phyloP scores from a whole-genome alignment of 2,329 filamentous ascomycete species.

The Sclerotinia sclerotiorum region DNA sequence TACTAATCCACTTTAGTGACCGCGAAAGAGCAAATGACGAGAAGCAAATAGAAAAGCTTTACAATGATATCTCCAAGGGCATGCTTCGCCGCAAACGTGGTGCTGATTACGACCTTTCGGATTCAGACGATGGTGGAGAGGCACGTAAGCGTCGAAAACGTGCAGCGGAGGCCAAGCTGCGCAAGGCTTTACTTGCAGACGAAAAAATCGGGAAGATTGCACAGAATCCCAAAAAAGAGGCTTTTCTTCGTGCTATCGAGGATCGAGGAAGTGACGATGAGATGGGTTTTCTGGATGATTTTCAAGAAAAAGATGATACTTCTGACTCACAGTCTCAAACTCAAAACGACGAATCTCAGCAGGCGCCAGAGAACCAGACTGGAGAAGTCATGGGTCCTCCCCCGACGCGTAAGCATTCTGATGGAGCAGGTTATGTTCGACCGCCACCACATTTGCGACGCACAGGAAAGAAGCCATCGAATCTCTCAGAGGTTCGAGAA shows the following conservation, averaged over 20 bases:
- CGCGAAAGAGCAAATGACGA: conserved; percentile 79
- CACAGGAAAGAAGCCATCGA: conserved; percentile 66
- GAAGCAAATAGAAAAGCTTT: conserved; percentile 84
- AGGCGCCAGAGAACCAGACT: conserved; percentile 55
- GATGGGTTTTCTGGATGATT: conserved; percentile 68
- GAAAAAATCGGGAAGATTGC: conserved; percentile 90
- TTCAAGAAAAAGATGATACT: conserved; percentile 45
- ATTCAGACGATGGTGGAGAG: conserved; percentile 85
- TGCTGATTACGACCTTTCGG: conserved; percentile 79
- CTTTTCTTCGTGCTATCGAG: conserved; percentile 87
- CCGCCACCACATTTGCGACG: conserved; percentile 62
- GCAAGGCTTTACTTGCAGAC: conserved; percentile 81
- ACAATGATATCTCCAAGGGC: conserved; percentile 89
- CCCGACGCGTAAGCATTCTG: conserved; percentile 45
- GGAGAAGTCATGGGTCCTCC: conserved; percentile 34
- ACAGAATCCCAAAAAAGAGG: conserved; percentile 82
- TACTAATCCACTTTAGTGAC: conserved; percentile 53
- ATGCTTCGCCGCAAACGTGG: conserved; percentile 80
- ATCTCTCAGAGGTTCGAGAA: conserved; percentile 77
- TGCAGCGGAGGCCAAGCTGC: conserved; percentile 86
- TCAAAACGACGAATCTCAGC: conserved; percentile 38
- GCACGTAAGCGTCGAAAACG: conserved; percentile 77
- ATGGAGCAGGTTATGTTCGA: conserved; percentile 47
- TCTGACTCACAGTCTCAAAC: conserved; percentile 44
- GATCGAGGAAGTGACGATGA: conserved; percentile 76